Percentiles rank a stretch among this genome's conserved stretches.
These are phyloP conservation scores for Picea glauca DNA, from an alignment of 75 land plant species.

Conservation along the genomic window DNA sequence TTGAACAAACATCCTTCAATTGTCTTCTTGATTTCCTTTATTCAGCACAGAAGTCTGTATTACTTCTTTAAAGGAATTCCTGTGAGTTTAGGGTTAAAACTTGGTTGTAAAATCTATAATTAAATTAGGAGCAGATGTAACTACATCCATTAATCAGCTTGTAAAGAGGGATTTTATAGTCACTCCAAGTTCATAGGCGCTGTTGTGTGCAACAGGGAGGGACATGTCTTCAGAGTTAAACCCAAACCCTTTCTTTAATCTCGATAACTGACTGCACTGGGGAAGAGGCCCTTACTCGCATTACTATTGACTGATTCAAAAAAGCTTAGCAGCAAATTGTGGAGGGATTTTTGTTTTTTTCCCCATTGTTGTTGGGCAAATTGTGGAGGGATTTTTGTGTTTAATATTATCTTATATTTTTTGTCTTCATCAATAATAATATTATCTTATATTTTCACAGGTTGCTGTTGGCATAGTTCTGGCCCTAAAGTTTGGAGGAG, in stretches of 20 bases:
- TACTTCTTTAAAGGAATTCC: not conserved
- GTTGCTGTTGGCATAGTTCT: constrained; percentile 51
- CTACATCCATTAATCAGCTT: not conserved
- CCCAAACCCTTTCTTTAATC: no score
- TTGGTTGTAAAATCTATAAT: not conserved
- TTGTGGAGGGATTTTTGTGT: not conserved
- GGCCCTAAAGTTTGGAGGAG: constrained; percentile 42
- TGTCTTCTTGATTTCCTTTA: not conserved
- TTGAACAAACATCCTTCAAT: no score
- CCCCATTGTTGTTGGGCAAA: not conserved
- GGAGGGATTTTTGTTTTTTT: not conserved
- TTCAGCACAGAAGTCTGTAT: not conserved
- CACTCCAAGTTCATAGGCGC: not conserved
- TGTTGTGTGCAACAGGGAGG: not conserved
- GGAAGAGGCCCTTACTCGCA: not conserved
- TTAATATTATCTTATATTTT: not conserved
- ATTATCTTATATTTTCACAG: constrained; percentile 17
- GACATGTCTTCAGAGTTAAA: no score
- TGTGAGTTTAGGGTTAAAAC: not conserved
- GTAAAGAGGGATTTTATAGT: not conserved
- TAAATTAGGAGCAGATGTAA: not conserved
- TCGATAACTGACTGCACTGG: not conserved
- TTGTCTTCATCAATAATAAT: not conserved
- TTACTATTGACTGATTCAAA: not conserved
- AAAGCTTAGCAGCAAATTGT: not conserved